These are phyloP conservation scores for Fraxinus nigra DNA, from an alignment of 305 asterid genomes.

Conservation along the genomic window DNA sequence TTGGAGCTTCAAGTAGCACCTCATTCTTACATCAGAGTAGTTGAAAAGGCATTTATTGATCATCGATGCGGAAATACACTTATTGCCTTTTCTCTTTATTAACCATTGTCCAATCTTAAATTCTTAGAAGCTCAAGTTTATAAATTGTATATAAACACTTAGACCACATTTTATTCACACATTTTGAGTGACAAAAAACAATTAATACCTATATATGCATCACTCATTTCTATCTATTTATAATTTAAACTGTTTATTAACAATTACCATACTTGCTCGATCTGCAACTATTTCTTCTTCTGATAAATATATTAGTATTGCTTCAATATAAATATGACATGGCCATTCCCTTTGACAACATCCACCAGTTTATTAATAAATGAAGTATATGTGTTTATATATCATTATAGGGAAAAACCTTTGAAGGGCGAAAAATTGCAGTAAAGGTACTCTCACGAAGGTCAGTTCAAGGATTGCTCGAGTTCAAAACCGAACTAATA, in stretches of 20 bases:
- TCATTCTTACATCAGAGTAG: too few species aligned
- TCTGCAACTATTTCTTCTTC: neutral
- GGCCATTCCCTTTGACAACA: neutral
- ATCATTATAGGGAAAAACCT: conserved; percentile 30
- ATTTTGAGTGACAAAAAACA: too few species aligned
- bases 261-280: neutral
- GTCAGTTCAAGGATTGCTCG: conserved; percentile 45
- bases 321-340: neutral
- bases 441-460: conserved; percentile 43
- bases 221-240: too few species aligned
- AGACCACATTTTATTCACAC: neutral
- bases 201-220: neutral
- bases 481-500: conserved; percentile 50
- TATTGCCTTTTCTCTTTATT: neutral
- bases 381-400: neutral
- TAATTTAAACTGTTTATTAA: too few species aligned
- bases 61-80: neutral
- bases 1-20: neutral
- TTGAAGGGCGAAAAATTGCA: conserved; percentile 47
- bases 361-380: neutral
- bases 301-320: conserved; percentile 23
- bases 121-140: neutral
- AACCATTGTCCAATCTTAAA: neutral
- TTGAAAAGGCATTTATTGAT: too few species aligned
- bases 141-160: neutral